phyloP scores from a whole-genome alignment of 257 asterid genomes.

The Craterostigma plantagineum region DNA sequence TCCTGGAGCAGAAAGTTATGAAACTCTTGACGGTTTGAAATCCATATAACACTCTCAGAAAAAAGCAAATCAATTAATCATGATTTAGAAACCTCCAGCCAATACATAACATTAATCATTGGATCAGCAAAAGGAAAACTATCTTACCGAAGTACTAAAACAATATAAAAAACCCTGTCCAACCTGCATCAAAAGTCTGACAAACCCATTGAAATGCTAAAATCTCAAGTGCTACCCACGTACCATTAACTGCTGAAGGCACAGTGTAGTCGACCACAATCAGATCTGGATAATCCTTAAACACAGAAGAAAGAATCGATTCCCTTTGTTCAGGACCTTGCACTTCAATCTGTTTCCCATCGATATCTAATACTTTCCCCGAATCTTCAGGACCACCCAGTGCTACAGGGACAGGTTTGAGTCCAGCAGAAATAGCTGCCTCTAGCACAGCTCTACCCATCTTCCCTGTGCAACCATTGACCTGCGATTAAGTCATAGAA shows the following conservation, averaged over 20 bases:
- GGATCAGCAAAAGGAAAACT: too few species aligned
- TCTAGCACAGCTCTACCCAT: slow-evolving; percentile 93
- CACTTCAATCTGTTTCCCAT: slow-evolving; percentile 53
- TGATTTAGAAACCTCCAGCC: too few species aligned
- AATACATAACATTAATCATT: too few species aligned
- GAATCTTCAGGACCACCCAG: slow-evolving; percentile 59
- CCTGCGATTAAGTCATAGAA: slow-evolving; percentile 17
- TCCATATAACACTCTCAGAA: too few species aligned
- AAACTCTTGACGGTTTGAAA: too few species aligned
- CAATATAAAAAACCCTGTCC: too few species aligned
- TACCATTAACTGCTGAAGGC: slow-evolving; percentile 82
- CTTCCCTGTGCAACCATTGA: slow-evolving; percentile 82
- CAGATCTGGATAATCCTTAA: slow-evolving; percentile 42
- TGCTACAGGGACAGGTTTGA: slow-evolving; percentile 51
- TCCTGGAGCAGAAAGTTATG: too few species aligned
- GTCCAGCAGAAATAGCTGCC: slow-evolving; percentile 84
- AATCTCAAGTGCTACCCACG: too few species aligned
- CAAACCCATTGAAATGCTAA: background rate
- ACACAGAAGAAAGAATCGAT: slow-evolving; percentile 24
- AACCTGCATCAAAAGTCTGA: too few species aligned
- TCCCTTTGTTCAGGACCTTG: slow-evolving; percentile 56
- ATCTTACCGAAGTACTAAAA: background rate
- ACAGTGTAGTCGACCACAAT: slow-evolving; percentile 76
- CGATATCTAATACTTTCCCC: slow-evolving; percentile 47
- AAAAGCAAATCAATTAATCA: too few species aligned